Conservation (phyloP, 495 filamentous ascomycete genomes). For the Parmelia sp. region DNA sequence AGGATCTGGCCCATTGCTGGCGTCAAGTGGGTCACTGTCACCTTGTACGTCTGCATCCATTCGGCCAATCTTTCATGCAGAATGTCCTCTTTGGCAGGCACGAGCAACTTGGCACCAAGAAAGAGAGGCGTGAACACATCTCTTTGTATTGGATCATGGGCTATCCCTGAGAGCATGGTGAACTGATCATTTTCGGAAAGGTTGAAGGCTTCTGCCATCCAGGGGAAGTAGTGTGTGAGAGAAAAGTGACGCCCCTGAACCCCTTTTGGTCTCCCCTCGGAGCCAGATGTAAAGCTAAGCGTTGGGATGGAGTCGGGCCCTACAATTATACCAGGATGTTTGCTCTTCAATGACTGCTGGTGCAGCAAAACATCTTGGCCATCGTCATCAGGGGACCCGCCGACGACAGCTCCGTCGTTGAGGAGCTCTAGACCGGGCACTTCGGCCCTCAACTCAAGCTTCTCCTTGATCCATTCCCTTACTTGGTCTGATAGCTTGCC, state of each 20-base stretch:
- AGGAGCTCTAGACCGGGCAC: slow-evolving; percentile 69
- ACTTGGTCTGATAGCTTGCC: slow-evolving; percentile 56
- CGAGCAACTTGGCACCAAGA: slow-evolving; percentile 51
- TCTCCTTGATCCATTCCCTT: slow-evolving; percentile 64
- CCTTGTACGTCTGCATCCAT: slow-evolving; percentile 66
- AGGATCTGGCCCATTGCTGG: slow-evolving; percentile 94
- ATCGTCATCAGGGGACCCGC: slow-evolving; percentile 45
- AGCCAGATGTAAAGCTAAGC: slow-evolving; percentile 50
- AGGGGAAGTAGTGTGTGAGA: slow-evolving; percentile 79
- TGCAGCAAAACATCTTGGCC: slow-evolving; percentile 62
- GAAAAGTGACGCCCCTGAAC: slow-evolving; percentile 75
- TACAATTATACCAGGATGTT: slow-evolving; percentile 67
- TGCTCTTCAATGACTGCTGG: slow-evolving; percentile 44
- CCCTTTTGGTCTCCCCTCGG: slow-evolving; percentile 80
- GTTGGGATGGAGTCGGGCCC: slow-evolving; percentile 86
- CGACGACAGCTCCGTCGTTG: slow-evolving; percentile 66
- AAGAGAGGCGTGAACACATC: slow-evolving; percentile 92
- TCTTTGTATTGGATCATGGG: slow-evolving; percentile 7
- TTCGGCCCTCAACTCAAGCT: slow-evolving; percentile 65
- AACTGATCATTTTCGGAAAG: slow-evolving; percentile 69
- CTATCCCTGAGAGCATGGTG: slow-evolving; percentile 56
- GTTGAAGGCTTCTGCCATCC: slow-evolving; percentile 83
- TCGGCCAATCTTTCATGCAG: slow-evolving; percentile 81
- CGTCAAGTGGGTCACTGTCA: slow-evolving; percentile 85
- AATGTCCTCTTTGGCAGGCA: slow-evolving; percentile 80